Conservation (phyloP, 768 basidiomycete species). For the Termitomyces sp. region DNA sequence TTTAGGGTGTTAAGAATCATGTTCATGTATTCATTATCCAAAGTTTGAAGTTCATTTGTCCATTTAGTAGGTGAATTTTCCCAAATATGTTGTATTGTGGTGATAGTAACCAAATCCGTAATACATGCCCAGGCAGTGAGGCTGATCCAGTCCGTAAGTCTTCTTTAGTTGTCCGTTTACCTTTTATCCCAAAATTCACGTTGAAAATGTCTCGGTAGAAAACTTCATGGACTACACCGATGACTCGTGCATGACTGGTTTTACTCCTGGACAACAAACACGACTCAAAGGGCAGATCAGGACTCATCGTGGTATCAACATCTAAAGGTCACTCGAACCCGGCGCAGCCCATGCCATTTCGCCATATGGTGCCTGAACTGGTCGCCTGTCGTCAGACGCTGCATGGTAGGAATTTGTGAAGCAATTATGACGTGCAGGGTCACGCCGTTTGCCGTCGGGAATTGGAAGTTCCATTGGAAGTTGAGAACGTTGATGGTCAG, state of each 20-base stretch:
- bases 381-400: not conserved
- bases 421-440: not conserved
- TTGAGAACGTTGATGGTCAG: not conserved
- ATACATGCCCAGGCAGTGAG: conserved; percentile 28
- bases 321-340: not conserved
- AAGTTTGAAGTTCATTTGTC: too few relatives aligned
- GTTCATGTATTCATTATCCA: too few relatives aligned
- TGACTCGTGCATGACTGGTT: conserved; percentile 42
- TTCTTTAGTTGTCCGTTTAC: not conserved
- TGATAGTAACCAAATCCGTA: too few relatives aligned
- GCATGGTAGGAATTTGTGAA: not conserved
- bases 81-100: too few relatives aligned
- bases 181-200: not conserved
- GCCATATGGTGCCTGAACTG: not conserved
- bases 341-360: not conserved
- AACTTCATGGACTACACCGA: conserved; percentile 50
- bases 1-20: too few relatives aligned
- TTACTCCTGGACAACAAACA: conserved; percentile 40
- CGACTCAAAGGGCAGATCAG: conserved; percentile 31
- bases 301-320: conserved; percentile 27
- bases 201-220: conserved; percentile 7
- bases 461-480: not conserved
- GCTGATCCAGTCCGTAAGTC: conserved; percentile 40
- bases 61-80: too few relatives aligned
- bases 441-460: not conserved